Percentiles rank a stretch among this genome's conserved stretches.
These are phyloP conservation scores for Glycine tomentella DNA, from an alignment of 306 rosid genomes.

Conservation along the genomic window DNA sequence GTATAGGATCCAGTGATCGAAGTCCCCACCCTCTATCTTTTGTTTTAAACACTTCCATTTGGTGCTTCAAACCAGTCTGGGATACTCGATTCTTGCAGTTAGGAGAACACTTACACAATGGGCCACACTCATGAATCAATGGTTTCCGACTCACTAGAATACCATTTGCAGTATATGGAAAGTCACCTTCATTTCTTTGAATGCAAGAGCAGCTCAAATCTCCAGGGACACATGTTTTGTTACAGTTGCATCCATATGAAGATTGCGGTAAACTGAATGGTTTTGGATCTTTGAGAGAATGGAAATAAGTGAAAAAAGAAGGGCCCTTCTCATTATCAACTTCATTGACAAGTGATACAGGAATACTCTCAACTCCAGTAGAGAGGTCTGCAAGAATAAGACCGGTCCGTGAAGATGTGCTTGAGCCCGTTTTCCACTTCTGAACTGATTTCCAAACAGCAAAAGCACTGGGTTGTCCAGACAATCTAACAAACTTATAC, in stretches of 20 bases:
- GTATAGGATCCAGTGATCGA: slow-evolving; percentile 69
- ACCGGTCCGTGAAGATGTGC: slow-evolving; percentile 55
- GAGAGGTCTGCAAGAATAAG: slow-evolving; percentile 66
- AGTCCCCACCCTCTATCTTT: slow-evolving; percentile 77
- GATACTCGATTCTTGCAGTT: slow-evolving; percentile 72
- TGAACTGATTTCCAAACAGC: slow-evolving; percentile 58
- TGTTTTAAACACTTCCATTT: slow-evolving; percentile 71
- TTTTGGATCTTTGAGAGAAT: slow-evolving; percentile 54
- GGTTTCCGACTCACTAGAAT: slow-evolving; percentile 62
- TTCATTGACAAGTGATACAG: slow-evolving; percentile 73
- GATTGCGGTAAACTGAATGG: slow-evolving; percentile 47
- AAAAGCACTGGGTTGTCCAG: slow-evolving; percentile 64
- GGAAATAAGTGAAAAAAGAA: slow-evolving; percentile 59
- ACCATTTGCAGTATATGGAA: slow-evolving; percentile 65
- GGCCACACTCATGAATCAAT: slow-evolving; percentile 72
- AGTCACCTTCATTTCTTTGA: slow-evolving; percentile 64
- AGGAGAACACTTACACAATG: slow-evolving; percentile 64
- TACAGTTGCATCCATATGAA: slow-evolving; percentile 61
- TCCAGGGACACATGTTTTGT: slow-evolving; percentile 59
- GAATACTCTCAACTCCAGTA: slow-evolving; percentile 59
- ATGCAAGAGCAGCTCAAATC: slow-evolving; percentile 67
- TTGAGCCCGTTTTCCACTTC: slow-evolving; percentile 54
- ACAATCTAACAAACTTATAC: slow-evolving; percentile 69
- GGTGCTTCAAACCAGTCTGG: slow-evolving; percentile 59
- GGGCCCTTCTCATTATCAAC: slow-evolving; percentile 67